These are phyloP conservation scores for Citrullus colocynthis DNA, from an alignment of 306 rosid species.

Conservation along the genomic window DNA sequence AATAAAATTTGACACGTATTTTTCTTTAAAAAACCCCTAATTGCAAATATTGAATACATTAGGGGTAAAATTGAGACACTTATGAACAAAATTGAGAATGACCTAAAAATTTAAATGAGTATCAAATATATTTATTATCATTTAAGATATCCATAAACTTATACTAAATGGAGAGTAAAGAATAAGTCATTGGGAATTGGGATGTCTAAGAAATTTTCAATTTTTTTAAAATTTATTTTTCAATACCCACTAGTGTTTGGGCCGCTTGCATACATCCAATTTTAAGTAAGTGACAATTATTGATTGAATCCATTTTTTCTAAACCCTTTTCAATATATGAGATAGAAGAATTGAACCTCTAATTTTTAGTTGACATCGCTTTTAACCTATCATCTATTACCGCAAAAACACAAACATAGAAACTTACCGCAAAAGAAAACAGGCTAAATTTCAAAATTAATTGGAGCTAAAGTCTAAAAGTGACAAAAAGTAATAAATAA, in stretches of 20 bases:
- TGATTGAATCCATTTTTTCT: too few species aligned
- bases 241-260: too few species aligned
- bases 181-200: background rate
- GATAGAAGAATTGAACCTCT: too few species aligned
- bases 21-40: too few species aligned
- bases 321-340: too few species aligned
- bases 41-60: background rate
- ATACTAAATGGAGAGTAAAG: background rate
- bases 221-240: too few species aligned
- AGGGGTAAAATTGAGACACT: background rate
- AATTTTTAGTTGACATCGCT: too few species aligned
- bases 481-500: background rate
- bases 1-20: too few species aligned
- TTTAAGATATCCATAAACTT: background rate
- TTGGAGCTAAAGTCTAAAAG: background rate
- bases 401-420: background rate
- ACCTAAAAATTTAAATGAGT: background rate
- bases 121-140: background rate
- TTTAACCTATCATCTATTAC: background rate
- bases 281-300: too few species aligned
- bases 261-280: too few species aligned
- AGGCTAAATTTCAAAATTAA: background rate
- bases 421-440: background rate
- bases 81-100: background rate
- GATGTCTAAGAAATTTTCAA: too few species aligned